Conservation (phyloP, 495 filamentous ascomycete species). For the Hyaloscypha hepaticicola region DNA sequence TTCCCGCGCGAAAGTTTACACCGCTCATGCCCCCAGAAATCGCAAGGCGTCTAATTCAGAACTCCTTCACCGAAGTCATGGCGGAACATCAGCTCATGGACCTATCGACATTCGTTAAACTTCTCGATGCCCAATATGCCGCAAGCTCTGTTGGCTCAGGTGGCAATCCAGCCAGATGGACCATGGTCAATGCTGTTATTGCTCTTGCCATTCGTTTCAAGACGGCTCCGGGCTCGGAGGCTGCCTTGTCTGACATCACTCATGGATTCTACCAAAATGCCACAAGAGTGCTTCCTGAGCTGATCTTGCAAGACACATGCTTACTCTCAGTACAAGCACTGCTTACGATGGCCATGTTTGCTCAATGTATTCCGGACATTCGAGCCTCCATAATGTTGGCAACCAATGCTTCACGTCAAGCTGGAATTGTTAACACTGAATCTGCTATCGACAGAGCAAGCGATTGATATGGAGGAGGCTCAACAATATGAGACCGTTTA, state of each 20-base stretch:
- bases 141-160: background rate
- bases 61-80: background rate
- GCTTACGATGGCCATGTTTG: constrained; percentile 17
- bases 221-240: constrained; percentile 11
- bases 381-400: constrained; percentile 13
- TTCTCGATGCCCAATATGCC: background rate
- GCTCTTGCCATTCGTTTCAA: constrained; percentile 9
- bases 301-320: constrained; percentile 8
- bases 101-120: background rate
- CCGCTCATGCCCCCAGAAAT: constrained; percentile 2
- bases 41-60: background rate
- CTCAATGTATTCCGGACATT: background rate
- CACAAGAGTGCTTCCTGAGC: constrained; percentile 11
- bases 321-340: constrained; percentile 13
- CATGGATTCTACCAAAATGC: constrained; percentile 17
- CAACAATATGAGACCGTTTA: background rate
- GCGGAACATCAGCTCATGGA: background rate
- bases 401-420: constrained; percentile 21
- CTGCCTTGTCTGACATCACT: background rate
- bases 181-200: constrained; percentile 7
- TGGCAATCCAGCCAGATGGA: constrained; percentile 14
- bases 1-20: background rate
- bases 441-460: background rate
- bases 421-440: background rate
- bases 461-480: background rate